Conservation (phyloP, 2,329 filamentous ascomycete genomes). For the Cladosporium sp. region DNA sequence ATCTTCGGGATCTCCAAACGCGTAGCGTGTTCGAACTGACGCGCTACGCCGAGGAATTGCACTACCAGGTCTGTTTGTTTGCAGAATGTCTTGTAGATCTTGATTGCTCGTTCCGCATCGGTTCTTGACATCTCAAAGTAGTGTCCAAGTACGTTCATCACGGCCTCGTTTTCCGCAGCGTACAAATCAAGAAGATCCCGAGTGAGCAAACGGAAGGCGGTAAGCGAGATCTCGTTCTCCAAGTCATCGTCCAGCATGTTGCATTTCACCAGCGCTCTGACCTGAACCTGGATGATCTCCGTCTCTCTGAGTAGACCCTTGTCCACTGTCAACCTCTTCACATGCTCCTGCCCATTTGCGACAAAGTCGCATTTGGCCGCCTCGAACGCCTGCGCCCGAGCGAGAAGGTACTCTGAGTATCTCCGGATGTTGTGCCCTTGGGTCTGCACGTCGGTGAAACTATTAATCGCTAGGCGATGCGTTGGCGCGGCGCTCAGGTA, state of each 20-base stretch:
- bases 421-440: conserved; percentile 92
- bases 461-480: conserved; percentile 79
- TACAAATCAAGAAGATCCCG: conserved; percentile 86
- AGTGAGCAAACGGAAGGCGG: conserved; percentile 86
- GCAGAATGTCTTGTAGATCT: conserved; percentile 88
- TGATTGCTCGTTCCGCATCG: conserved; percentile 86
- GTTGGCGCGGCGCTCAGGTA: conserved; percentile 75
- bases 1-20: conserved; percentile 92
- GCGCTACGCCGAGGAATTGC: conserved; percentile 78
- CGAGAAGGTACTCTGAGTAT: conserved; percentile 81
- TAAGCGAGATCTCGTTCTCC: conserved; percentile 95
- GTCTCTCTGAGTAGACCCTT: conserved; percentile 91
- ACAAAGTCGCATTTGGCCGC: conserved; percentile 90
- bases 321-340: conserved; percentile 83
- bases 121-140: conserved; percentile 98
- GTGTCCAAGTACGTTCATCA: conserved; percentile 93
- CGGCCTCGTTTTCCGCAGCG: conserved; percentile 91
- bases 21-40: conserved; percentile 88
- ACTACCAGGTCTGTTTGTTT: conserved; percentile 91
- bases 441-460: conserved; percentile 89
- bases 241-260: conserved; percentile 83
- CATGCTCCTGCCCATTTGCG: conserved; percentile 70
- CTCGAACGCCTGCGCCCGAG: conserved; percentile 76
- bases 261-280: conserved; percentile 80
- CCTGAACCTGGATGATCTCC: conserved; percentile 82